phyloP scores from a whole-genome alignment of 73 alveolate species.

The Paramecium pentaurelia region DNA sequence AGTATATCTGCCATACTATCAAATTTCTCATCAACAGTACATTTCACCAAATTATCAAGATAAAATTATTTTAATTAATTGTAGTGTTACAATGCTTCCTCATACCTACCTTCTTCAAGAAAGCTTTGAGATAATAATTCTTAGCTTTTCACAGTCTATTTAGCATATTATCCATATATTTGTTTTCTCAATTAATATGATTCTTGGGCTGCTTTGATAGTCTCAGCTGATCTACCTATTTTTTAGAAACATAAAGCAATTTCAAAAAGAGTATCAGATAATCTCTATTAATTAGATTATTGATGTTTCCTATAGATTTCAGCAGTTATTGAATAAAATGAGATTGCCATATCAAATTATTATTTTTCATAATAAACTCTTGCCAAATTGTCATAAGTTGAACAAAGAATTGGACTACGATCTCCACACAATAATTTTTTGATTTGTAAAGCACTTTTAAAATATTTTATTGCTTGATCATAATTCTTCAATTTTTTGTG shows the following conservation, averaged over 20 bases:
- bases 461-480: slow-evolving; percentile 23
- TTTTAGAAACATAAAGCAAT: background rate
- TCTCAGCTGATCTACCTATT: slow-evolving; percentile 3
- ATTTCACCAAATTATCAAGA: background rate
- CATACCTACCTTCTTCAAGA: background rate
- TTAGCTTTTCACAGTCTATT: background rate
- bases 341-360: slow-evolving; percentile 24
- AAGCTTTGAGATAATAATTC: background rate
- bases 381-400: slow-evolving; percentile 31
- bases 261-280: slow-evolving; percentile 34
- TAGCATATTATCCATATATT: slow-evolving; percentile 1
- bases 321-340: slow-evolving; percentile 8
- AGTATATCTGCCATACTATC: slow-evolving; percentile 23
- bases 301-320: slow-evolving; percentile 3
- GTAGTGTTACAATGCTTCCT: background rate
- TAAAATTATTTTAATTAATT: background rate
- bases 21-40: slow-evolving; percentile 5
- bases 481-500: background rate
- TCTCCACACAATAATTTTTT: slow-evolving; percentile 39
- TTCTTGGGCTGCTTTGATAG: background rate
- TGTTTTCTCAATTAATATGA: background rate
- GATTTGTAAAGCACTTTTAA: background rate
- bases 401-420: background rate
- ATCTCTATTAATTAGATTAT: background rate
- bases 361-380: slow-evolving; percentile 4